Percentiles rank a stretch among this genome's conserved stretches.
Conservation (phyloP, 768 basidiomycete genomes). For the Lactarius hengduanensis region DNA sequence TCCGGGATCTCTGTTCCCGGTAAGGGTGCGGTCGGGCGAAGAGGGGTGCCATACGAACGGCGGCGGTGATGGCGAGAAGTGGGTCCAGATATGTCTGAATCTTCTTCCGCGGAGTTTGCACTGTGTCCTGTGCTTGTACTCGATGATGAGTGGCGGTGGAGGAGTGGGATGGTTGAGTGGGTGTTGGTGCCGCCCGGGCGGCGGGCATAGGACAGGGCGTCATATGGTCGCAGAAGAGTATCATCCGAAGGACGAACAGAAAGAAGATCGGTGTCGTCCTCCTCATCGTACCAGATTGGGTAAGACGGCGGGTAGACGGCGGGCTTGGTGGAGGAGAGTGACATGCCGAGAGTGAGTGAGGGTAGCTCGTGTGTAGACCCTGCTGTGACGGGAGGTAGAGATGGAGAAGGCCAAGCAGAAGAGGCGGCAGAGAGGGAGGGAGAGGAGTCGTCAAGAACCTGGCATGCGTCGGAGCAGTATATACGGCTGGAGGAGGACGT, state of each 20-base stretch:
- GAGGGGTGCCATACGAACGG: slow-evolving; percentile 18
- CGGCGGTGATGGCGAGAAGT: slow-evolving; percentile 18
- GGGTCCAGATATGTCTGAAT: slow-evolving; percentile 20
- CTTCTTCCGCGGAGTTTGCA: slow-evolving; percentile 19
- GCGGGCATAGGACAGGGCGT: slow-evolving; percentile 29
- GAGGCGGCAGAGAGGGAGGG: slow-evolving; percentile 31
- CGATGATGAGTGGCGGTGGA: slow-evolving; percentile 27
- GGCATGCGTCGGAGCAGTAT: slow-evolving; percentile 31
- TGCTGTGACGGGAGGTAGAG: slow-evolving; percentile 18
- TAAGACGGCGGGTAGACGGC: slow-evolving; percentile 16
- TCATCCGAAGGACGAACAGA: slow-evolving; percentile 14
- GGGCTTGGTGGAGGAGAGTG: slow-evolving; percentile 22
- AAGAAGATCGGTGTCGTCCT: slow-evolving; percentile 21
- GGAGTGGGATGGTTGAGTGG: slow-evolving; percentile 29
- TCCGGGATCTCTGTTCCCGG: slow-evolving; percentile 10
- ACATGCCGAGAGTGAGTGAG: slow-evolving; percentile 23
- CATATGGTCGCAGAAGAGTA: slow-evolving; percentile 2
- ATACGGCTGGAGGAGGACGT: slow-evolving; percentile 29
- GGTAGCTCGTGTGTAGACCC: slow-evolving; percentile 18
- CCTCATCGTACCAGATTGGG: slow-evolving; percentile 28
- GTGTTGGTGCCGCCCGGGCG: slow-evolving; percentile 30
- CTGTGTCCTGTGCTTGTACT: slow-evolving; percentile 17
- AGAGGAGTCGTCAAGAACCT: slow-evolving; percentile 29
- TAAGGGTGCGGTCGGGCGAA: slow-evolving; percentile 11
- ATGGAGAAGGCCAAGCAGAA: slow-evolving; percentile 29